Evolutionary conservation across 768 basidiomycete genomes (phyloP).

Genomic region (Cubamyces lactineus): DNA sequence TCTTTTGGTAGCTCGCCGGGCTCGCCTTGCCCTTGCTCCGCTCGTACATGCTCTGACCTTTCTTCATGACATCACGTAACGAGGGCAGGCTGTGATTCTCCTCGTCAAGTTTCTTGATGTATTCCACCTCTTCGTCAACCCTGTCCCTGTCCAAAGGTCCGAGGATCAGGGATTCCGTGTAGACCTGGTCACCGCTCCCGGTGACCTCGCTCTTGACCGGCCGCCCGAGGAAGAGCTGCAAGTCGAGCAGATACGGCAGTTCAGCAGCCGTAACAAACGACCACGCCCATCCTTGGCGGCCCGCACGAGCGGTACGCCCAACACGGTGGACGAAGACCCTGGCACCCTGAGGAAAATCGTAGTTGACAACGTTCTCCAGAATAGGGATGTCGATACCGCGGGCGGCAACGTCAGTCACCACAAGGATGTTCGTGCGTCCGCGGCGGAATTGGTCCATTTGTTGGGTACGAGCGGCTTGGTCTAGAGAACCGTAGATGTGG

Average conservation of each 20-base stretch:
- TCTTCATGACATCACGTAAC: constrained; percentile 80
- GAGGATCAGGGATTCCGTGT: constrained; percentile 74
- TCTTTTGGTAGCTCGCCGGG: constrained; percentile 80
- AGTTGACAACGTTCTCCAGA: constrained; percentile 96
- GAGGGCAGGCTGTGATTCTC: constrained; percentile 64
- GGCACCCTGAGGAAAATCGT: constrained; percentile 94
- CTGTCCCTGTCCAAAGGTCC: constrained; percentile 80
- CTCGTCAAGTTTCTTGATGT: constrained; percentile 66
- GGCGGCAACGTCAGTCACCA: constrained; percentile 98
- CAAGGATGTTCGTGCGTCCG: constrained; percentile 78
- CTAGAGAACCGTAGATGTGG: constrained; percentile 94
- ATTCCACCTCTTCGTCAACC: constrained; percentile 86
- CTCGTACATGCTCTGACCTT: constrained; percentile 93
- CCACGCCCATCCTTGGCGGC: constrained; percentile 95
- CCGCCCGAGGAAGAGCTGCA: constrained; percentile 89
- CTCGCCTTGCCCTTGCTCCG: constrained; percentile 91
- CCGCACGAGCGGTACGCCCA: constrained; percentile 94
- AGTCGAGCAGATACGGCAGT: constrained; percentile 87
- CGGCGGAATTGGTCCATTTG: constrained; percentile 92
- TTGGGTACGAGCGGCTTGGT: constrained; percentile 84
- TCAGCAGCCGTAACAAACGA: constrained; percentile 87
- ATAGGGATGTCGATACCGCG: constrained; percentile 98
- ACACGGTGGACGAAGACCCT: constrained; percentile 96
- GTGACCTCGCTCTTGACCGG: constrained; percentile 63
- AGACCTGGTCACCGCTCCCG: constrained; percentile 58